phyloP scores from a whole-genome alignment of 2,329 filamentous ascomycete genomes.

The Aspergillus transmontanensis region DNA sequence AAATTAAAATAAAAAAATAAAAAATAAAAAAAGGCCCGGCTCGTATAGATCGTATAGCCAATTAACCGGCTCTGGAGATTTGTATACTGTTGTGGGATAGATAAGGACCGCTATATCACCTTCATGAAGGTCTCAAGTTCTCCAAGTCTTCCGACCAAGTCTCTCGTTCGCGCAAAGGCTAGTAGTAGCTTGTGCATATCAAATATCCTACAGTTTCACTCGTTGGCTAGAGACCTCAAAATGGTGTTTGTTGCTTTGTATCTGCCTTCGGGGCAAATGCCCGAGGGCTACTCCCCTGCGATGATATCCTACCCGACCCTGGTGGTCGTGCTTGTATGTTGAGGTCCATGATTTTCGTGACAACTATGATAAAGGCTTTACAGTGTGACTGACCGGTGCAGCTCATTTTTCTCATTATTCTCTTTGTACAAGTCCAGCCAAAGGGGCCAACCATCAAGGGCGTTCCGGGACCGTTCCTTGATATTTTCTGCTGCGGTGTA shows the following conservation, averaged over 20 bases:
- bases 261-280: slow-evolving; percentile 12
- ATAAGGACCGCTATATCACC: neutral
- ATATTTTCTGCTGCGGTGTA: slow-evolving; percentile 23
- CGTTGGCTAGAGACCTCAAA: neutral
- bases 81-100: neutral
- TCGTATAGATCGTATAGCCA: neutral
- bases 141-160: neutral
- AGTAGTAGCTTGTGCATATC: neutral
- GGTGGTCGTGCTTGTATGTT: slow-evolving; percentile 15
- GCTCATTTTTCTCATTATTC: slow-evolving; percentile 18
- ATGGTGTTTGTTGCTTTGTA: slow-evolving; percentile 13
- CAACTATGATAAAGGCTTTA: neutral
- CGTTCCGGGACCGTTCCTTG: slow-evolving; percentile 19
- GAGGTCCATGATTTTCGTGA: neutral
- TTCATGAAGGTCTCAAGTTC: neutral
- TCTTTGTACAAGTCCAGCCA: slow-evolving; percentile 18
- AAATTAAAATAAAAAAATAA: neutral
- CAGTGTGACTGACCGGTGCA: neutral
- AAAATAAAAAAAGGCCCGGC: neutral
- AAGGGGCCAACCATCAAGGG: slow-evolving; percentile 23
- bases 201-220: neutral
- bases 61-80: neutral
- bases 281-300: slow-evolving; percentile 3
- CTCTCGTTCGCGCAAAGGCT: neutral
- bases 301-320: slow-evolving; percentile 10